Base-by-base conservation (phyloP, 306 rosid species). In the Cicer cuneatum region DNA sequence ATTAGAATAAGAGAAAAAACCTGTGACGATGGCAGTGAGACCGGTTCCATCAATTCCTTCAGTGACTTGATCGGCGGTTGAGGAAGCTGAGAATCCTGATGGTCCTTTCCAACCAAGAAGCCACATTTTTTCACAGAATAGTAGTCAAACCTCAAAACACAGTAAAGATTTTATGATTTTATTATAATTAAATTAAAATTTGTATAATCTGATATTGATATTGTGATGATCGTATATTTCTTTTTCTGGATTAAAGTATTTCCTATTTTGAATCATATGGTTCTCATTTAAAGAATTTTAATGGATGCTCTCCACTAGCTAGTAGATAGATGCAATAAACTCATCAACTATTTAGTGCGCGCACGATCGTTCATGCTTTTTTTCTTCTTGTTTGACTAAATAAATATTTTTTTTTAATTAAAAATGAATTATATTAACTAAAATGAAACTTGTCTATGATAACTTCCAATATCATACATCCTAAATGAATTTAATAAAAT, bases 21-120 rank as follows among this genome's bases (percentile, higher is more conserved):
- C 97, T 66, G 94, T 87, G 69, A 91, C 81, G 83, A 91, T 79
- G 81, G 92, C 97, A 18, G 90, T 89, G 88, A 91, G 89, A 62
- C 68, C 78, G 10, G 74, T 67, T 66, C 83, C 92, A 81, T 86
- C 79, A 11, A 87, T 84, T 49, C 90, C 92, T 45, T 79, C 64
- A 66, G 94, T 91, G 52, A 87, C 90, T 75, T 87, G 76, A 51
- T 91, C 92, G 16, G 97, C 97, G 0, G 97, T 89, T 70, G 92
- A 87, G 38, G 92, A 75, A 13, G 89, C 82, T n/a, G 97, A 87
- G 80, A 91, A 91, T 13, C 92, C 92, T 1, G 97, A 91, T 47
- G 80, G 18, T 18, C 90, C 94, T 33, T 73, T 87, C 83, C 86
- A 77, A 33, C 87, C 54, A 15, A 87, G 33, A 66, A 86, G 11